phyloP scores from a whole-genome alignment of 106 monocot genomes.

The Amphibolis antarctica region DNA sequence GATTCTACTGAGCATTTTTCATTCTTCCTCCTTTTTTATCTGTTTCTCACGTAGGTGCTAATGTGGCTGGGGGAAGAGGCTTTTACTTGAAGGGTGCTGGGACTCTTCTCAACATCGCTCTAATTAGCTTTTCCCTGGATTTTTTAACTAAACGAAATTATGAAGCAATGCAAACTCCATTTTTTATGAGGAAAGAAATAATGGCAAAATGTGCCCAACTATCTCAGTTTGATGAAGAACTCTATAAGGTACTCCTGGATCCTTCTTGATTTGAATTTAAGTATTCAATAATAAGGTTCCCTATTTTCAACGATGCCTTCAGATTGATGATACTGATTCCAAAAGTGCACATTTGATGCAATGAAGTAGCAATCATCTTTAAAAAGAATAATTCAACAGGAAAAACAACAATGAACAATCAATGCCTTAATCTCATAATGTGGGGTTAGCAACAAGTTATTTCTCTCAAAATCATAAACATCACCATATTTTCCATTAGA shows the following conservation, averaged over 20 bases:
- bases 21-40: background rate
- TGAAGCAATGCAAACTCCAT: slow-evolving; percentile 77
- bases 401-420: background rate
- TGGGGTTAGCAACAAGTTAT: too few species aligned
- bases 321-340: too few species aligned
- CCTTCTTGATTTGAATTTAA: background rate
- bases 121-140: slow-evolving; percentile 66
- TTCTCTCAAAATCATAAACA: too few species aligned
- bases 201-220: slow-evolving; percentile 98
- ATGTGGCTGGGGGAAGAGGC: slow-evolving; percentile 94
- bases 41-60: slow-evolving; percentile 35
- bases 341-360: too few species aligned
- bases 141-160: slow-evolving; percentile 64
- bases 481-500: too few species aligned
- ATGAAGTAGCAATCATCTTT: background rate
- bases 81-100: slow-evolving; percentile 83
- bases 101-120: slow-evolving; percentile 60
- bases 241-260: slow-evolving; percentile 66
- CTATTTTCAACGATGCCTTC: too few species aligned
- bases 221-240: slow-evolving; percentile 95
- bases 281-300: too few species aligned
- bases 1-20: background rate
- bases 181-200: slow-evolving; percentile 95
- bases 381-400: background rate
- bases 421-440: too few species aligned